A percentile compares a stretch with the other conserved stretches of the same genome.
Conservation (phyloP, 1,284 basidiomycete genomes). For the Butyriboletus pseudospeciosus region DNA sequence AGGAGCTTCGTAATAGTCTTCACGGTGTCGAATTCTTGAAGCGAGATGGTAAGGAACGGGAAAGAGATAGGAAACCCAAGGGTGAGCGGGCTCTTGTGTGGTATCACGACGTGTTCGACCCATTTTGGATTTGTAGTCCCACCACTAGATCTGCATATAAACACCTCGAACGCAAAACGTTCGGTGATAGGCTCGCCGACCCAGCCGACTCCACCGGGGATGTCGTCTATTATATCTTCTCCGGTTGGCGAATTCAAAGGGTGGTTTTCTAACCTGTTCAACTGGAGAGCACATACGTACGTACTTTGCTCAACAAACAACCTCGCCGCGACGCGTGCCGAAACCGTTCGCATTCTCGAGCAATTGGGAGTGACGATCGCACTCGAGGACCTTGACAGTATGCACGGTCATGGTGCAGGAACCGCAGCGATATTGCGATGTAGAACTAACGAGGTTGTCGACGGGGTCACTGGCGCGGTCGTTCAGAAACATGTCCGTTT, state of each 20-base stretch:
- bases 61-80: slow-evolving; percentile 48
- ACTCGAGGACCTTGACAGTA: slow-evolving; percentile 46
- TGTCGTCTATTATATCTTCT: slow-evolving; percentile 31
- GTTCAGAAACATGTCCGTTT: slow-evolving; percentile 57
- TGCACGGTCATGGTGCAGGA: slow-evolving; percentile 4
- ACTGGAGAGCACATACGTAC: slow-evolving; percentile 63
- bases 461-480: slow-evolving; percentile 39
- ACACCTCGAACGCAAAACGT: slow-evolving; percentile 32
- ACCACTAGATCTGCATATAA: slow-evolving; percentile 34
- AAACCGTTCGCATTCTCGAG: slow-evolving; percentile 64
- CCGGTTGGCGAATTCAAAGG: slow-evolving; percentile 75
- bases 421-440: slow-evolving; percentile 52
- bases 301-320: slow-evolving; percentile 69
- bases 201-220: slow-evolving; percentile 19
- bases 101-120: neutral
- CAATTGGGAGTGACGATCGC: slow-evolving; percentile 59
- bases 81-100: slow-evolving; percentile 39
- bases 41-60: slow-evolving; percentile 43
- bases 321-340: slow-evolving; percentile 57
- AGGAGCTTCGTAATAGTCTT: slow-evolving; percentile 48
- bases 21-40: slow-evolving; percentile 34
- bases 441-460: slow-evolving; percentile 55
- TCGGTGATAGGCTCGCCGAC: slow-evolving; percentile 39
- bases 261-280: slow-evolving; percentile 78
- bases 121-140: slow-evolving; percentile 27